Conservation (phyloP, 495 filamentous ascomycete genomes). For the Letharia columbiana region DNA sequence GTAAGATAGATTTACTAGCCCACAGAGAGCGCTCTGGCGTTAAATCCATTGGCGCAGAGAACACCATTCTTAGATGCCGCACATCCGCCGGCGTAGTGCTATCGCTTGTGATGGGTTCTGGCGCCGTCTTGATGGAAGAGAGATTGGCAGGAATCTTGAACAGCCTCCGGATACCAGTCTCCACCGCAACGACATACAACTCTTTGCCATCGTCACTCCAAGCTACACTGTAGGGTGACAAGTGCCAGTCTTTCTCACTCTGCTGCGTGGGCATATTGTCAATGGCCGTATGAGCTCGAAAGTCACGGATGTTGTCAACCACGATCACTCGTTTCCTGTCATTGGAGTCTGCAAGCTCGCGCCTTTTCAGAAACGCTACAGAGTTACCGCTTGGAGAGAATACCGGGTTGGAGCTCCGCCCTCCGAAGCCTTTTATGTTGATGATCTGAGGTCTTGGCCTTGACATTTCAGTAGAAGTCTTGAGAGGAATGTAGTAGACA, state of each 20-base stretch:
- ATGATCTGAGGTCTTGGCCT: constrained; percentile 17
- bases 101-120: constrained; percentile 12
- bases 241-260: constrained; percentile 47
- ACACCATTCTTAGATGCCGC: constrained; percentile 14
- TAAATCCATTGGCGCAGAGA: constrained; percentile 16
- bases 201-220: constrained; percentile 48
- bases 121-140: constrained; percentile 11
- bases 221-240: constrained; percentile 43
- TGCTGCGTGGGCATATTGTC: constrained; percentile 33
- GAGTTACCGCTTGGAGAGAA: constrained; percentile 66
- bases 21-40: neutral
- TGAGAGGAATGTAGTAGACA: constrained; percentile 53
- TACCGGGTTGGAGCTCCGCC: constrained; percentile 63
- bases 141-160: constrained; percentile 44
- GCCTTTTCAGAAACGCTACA: constrained; percentile 66
- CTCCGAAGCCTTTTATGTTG: constrained; percentile 37
- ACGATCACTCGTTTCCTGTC: constrained; percentile 56
- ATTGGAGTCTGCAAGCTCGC: constrained; percentile 56
- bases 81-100: constrained; percentile 13
- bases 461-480: constrained; percentile 39
- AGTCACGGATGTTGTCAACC: constrained; percentile 44
- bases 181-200: constrained; percentile 49
- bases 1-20: neutral
- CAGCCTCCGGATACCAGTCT: constrained; percentile 41
- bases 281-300: constrained; percentile 32